Conservation (phyloP, 2,329 filamentous ascomycete species). For the Aurifilum marmelostoma region DNA sequence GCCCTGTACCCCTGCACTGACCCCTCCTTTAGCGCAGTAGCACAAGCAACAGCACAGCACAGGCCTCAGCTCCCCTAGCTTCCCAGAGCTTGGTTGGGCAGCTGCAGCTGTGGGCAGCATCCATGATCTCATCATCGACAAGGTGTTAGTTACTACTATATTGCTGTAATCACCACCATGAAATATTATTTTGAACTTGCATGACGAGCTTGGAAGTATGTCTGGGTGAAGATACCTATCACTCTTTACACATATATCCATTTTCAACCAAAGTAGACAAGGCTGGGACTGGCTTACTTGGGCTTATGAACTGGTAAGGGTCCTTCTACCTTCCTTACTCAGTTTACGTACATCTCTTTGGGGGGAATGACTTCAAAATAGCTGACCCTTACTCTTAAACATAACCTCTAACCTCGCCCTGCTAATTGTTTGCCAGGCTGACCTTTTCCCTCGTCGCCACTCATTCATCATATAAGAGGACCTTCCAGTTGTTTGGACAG, state of each 20-base stretch:
- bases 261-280: too few species aligned
- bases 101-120: neutral
- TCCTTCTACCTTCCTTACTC: neutral
- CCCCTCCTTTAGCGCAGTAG: neutral
- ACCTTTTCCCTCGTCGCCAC: neutral
- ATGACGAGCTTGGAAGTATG: too few species aligned
- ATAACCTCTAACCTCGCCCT: neutral
- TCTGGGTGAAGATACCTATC: too few species aligned
- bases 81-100: too few species aligned
- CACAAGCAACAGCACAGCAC: too few species aligned
- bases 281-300: neutral
- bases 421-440: neutral
- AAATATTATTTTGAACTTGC: neutral
- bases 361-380: neutral
- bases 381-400: slow-evolving; percentile 9
- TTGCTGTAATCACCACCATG: too few species aligned
- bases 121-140: slow-evolving; percentile 17
- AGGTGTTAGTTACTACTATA: neutral
- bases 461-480: neutral
- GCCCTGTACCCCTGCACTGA: neutral
- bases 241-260: too few species aligned
- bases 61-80: too few species aligned
- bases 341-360: neutral
- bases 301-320: neutral
- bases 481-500: neutral